Base-by-base conservation (phyloP, 2,329 filamentous ascomycete genomes). In the Aspergillus calidoustus region DNA sequence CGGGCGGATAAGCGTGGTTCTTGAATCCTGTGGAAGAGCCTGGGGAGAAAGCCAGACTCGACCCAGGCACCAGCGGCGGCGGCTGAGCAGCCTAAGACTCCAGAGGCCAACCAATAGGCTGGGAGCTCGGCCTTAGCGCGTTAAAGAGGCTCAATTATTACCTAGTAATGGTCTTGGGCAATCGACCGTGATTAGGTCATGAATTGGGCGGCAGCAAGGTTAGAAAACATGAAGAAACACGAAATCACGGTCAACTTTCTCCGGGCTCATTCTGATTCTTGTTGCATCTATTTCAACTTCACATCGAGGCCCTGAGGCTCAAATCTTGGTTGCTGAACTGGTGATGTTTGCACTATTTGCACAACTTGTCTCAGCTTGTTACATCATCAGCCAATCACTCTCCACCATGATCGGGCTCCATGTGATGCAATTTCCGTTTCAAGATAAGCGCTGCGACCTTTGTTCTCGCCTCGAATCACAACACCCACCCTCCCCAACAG, bases 51-150 rank as follows among this genome's bases (percentile, higher is more conserved):
- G 25, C 25, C 25, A 28, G 25, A 7, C 25, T 28, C 19, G 25
- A 13, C 15, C 43, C n/a, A 60, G 53, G 59, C 59, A 60, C 30
- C 46, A 57, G 49, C 48, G 47, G 55, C 34, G 34, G 43, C 43
- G 55, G 55, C 55, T 57, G 48, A 51, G 55, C 48, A 57, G 38
- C 34, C 55, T 46, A 28, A 34, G 30, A 19, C 23, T n/a, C 22
- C 31, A n/a, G 4, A 22, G n/a, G 30, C 9, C 47, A 48, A 51
- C 34, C 52, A 43, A 54, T 44, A 19, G 38, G 22, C 43, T 6
- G 7, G 9, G 15, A n/a, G 5, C 6, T 15, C 3, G 11, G 13
- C 43, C 17, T 44, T 54, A 23, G 34, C 43, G 31, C 22, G 8
- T 54, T 19, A 47, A 52, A 8, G 53, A 55, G 53, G 41, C 53